A percentile compares a stretch with the other conserved stretches of the same genome.
These are phyloP conservation scores for Debaryomyces hansenii DNA, from an alignment of 805 yeast genomes.

Conservation along the genomic window DNA sequence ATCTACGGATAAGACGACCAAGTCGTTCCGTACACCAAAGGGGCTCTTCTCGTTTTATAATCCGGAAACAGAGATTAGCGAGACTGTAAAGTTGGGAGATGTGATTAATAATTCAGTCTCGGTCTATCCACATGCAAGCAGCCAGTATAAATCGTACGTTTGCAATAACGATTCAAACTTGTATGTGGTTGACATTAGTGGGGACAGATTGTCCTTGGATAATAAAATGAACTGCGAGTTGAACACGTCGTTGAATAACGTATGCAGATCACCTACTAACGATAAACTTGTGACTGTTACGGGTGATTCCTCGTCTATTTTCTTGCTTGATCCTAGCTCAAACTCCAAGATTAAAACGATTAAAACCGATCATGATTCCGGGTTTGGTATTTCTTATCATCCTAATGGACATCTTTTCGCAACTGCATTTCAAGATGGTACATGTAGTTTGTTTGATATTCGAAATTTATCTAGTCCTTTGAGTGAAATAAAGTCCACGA, in stretches of 20 bases:
- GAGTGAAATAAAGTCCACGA: constrained; percentile 57
- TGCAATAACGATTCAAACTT: constrained; percentile 83
- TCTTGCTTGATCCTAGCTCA: constrained; percentile 48
- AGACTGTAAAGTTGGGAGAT: constrained; percentile 67
- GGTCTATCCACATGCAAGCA: constrained; percentile 38
- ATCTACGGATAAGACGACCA: constrained; percentile 4
- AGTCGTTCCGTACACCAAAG: constrained; percentile 33
- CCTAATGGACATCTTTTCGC: constrained; percentile 75
- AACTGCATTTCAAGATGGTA: constrained; percentile 84
- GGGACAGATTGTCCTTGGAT: constrained; percentile 42
- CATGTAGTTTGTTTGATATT: constrained; percentile 72
- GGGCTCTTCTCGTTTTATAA: constrained; percentile 66
- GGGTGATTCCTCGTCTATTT: constrained; percentile 75
- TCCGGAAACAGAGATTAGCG: constrained; percentile 45
- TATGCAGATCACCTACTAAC: constrained; percentile 55
- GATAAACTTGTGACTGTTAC: constrained; percentile 48
- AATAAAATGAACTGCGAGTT: constrained; percentile 47
- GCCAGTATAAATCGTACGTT: constrained; percentile 56
- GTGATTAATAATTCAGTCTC: constrained; percentile 81
- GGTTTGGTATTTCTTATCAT: constrained; percentile 79
- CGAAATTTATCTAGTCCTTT: constrained; percentile 58
- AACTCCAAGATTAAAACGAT: constrained; percentile 37
- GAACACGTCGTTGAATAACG: constrained; percentile 73
- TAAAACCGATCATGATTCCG: constrained; percentile 68
- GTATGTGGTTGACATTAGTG: constrained; percentile 59